These are phyloP conservation scores for Mallotus nudiflorus DNA, from an alignment of 345 rosid genomes.

Conservation along the genomic window DNA sequence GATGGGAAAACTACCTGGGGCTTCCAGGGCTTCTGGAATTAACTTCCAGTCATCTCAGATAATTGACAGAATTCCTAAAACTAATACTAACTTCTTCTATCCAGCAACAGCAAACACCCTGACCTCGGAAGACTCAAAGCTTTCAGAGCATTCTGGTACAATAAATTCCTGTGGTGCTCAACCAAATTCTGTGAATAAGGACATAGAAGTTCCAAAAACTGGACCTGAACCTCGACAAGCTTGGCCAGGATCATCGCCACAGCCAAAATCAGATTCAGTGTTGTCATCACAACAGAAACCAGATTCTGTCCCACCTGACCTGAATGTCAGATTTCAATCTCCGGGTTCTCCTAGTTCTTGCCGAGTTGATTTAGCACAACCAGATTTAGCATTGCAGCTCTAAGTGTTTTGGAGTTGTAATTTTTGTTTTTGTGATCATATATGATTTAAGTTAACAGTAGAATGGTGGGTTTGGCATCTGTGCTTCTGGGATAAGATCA, in stretches of 20 bases:
- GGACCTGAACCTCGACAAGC: slow-evolving; percentile 6
- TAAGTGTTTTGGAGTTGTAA: too few species aligned
- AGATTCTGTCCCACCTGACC: slow-evolving; percentile 44
- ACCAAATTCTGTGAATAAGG: slow-evolving; percentile 21
- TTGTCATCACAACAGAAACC: slow-evolving; percentile 27
- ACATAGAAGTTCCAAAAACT: slow-evolving; percentile 14
- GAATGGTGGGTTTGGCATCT: slow-evolving; percentile 23
- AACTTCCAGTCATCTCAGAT: slow-evolving; percentile 34
- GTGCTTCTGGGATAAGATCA: too few species aligned
- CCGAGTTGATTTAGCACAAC: slow-evolving; percentile 41
- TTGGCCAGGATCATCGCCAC: slow-evolving; percentile 26
- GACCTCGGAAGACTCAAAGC: slow-evolving; percentile 27
- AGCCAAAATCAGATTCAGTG: slow-evolving; percentile 21
- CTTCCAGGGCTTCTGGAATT: slow-evolving; percentile 29
- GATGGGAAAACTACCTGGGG: slow-evolving; percentile 33
- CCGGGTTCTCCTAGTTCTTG: slow-evolving; percentile 44
- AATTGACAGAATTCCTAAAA: slow-evolving; percentile 25
- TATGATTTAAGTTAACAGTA: slow-evolving; percentile 29
- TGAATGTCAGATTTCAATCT: slow-evolving; percentile 45
- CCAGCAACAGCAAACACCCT: slow-evolving; percentile 16
- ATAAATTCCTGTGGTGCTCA: slow-evolving; percentile 9
- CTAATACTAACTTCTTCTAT: slow-evolving; percentile 20
- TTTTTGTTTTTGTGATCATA: too few species aligned
- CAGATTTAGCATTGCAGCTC: slow-evolving; percentile 64
- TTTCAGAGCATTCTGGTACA: slow-evolving; percentile 17